Conservation (phyloP, 2,329 filamentous ascomycete genomes). For the Neoascochyta sp. region DNA sequence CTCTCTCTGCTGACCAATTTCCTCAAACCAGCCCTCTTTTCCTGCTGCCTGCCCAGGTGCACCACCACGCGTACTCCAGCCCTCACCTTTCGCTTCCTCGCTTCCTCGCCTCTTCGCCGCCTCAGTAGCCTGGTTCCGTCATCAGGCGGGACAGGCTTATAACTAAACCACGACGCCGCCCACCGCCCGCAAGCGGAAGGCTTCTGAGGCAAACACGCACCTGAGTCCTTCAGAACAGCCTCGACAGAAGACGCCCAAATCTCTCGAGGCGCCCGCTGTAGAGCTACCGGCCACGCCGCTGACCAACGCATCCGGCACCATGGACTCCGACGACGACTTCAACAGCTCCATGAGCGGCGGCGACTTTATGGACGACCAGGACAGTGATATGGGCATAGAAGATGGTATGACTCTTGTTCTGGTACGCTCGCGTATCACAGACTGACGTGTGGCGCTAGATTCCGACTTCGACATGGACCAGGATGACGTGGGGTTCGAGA, state of each 20-base stretch:
- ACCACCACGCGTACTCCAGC: slow-evolving; percentile 7
- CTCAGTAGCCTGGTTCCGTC: slow-evolving; percentile 40
- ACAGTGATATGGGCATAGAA: slow-evolving; percentile 61
- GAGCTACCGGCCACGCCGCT: slow-evolving; percentile 32
- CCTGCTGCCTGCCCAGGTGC: slow-evolving; percentile 10
- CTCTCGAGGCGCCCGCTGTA: slow-evolving; percentile 13
- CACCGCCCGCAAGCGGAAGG: slow-evolving; percentile 39
- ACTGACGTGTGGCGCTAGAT: slow-evolving; percentile 34
- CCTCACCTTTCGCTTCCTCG: slow-evolving; percentile 2
- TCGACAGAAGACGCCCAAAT: slow-evolving; percentile 26
- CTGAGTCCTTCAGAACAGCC: slow-evolving; percentile 26
- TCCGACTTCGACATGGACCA: slow-evolving; percentile 57
- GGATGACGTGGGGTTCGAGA: slow-evolving; percentile 57
- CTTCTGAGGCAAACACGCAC: slow-evolving; percentile 32
- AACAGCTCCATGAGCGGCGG: slow-evolving; percentile 80
- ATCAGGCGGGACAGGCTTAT: slow-evolving; percentile 38
- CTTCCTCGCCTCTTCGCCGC: slow-evolving; percentile 7
- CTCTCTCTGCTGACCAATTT: slow-evolving; percentile 25
- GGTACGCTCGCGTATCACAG: slow-evolving; percentile 8
- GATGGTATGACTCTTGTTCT: slow-evolving; percentile 33
- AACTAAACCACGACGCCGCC: slow-evolving; percentile 37
- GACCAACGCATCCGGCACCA: slow-evolving; percentile 50
- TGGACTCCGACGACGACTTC: slow-evolving; percentile 96
- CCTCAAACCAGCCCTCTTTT: slow-evolving; percentile 2
- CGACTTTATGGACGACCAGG: slow-evolving; percentile 69